A percentile compares a stretch with the other conserved stretches of the same genome.
phyloP scores from a whole-genome alignment of 202 grass and related monocot genomes.

The Dendrocalamus latiflorus region DNA sequence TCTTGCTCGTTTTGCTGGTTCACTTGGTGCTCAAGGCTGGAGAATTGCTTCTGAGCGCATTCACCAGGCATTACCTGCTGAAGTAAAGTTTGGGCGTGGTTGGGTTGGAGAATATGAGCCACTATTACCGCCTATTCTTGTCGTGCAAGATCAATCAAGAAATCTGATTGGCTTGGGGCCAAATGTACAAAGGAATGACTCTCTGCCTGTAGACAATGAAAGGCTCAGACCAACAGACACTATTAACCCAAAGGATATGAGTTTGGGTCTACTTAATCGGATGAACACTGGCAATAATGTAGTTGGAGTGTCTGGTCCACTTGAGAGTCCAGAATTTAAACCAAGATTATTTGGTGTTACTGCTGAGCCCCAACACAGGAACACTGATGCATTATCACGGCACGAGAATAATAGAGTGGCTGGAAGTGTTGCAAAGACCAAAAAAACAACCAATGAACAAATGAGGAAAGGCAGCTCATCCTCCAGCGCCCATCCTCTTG shows the following conservation, averaged over 20 bases:
- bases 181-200: constrained; percentile 38
- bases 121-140: constrained; percentile 49
- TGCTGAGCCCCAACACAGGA: constrained; percentile 38
- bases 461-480: constrained; percentile 42
- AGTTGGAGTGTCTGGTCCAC: constrained; percentile 45
- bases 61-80: constrained; percentile 64
- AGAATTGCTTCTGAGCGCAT: constrained; percentile 78
- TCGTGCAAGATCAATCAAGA: constrained; percentile 42
- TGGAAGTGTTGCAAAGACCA: constrained; percentile 42
- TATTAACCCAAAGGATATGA: constrained; percentile 39
- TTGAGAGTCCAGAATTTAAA: constrained; percentile 49
- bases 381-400: background rate
- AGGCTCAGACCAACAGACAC: constrained; percentile 29
- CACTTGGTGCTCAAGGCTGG: constrained; percentile 71
- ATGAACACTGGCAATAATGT: constrained; percentile 27
- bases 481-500: constrained; percentile 33
- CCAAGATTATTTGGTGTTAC: constrained; percentile 47
- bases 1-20: constrained; percentile 81
- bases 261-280: constrained; percentile 38
- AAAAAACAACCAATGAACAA: constrained; percentile 35
- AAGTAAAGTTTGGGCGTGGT: constrained; percentile 81
- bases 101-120: constrained; percentile 93
- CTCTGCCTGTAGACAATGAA: constrained; percentile 26
- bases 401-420: constrained; percentile 33
- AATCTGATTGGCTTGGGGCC: constrained; percentile 19